Evolutionary conservation across 129 eudicot genomes (phyloP).

Genomic region (Smallanthus sonchifolius): DNA sequence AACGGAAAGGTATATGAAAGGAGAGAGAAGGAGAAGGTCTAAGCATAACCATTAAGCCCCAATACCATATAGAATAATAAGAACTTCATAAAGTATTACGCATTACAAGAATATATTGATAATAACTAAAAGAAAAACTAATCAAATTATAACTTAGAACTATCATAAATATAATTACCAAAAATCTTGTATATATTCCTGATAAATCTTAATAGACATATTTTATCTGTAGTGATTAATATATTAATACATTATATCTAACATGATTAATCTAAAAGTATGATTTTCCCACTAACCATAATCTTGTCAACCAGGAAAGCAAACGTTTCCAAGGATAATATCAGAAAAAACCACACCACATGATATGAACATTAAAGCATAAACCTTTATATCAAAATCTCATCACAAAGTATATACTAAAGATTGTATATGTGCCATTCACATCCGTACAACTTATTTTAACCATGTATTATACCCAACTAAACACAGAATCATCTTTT

Average conservation of each 20-base stretch:
- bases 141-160: background rate
- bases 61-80: too few relatives aligned
- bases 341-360: slow-evolving; percentile 18
- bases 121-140: background rate
- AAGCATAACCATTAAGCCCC: too few relatives aligned
- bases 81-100: too few relatives aligned
- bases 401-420: slow-evolving; percentile 39
- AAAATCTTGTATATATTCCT: background rate
- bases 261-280: background rate
- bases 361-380: slow-evolving; percentile 34
- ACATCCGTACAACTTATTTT: slow-evolving; percentile 30
- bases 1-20: too few relatives aligned
- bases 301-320: slow-evolving; percentile 25
- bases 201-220: background rate
- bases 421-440: slow-evolving; percentile 21
- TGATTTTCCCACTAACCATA: slow-evolving; percentile 19
- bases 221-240: background rate
- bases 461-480: slow-evolving; percentile 24
- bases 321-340: slow-evolving; percentile 20
- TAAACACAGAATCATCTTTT: slow-evolving; percentile 18
- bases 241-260: background rate
- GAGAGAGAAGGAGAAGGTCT: too few relatives aligned
- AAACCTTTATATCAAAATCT: slow-evolving; percentile 28
- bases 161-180: background rate
- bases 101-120: background rate